Evolutionary conservation across 176 grass and related monocot species (phyloP).

Genomic region (Dendrocalamus sinicus): DNA sequence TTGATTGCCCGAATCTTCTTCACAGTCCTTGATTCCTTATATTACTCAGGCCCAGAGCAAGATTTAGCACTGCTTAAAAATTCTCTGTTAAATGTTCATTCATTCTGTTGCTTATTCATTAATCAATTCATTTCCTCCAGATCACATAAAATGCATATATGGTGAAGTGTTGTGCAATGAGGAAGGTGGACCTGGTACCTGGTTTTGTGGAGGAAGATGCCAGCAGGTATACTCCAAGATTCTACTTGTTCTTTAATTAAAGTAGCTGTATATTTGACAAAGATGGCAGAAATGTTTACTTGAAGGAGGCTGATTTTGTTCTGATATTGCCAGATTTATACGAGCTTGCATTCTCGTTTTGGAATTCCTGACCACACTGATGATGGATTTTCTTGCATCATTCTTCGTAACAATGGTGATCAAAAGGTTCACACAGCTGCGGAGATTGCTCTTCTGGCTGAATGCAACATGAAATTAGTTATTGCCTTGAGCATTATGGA

Average conservation of each 20-base stretch:
- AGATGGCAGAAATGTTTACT: constrained; percentile 27
- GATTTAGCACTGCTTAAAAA: constrained; percentile 8
- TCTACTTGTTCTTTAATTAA: constrained; percentile 33
- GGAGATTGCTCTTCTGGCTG: constrained; percentile 73
- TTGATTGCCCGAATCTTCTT: neutral
- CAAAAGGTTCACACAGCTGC: constrained; percentile 53
- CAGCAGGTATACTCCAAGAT: constrained; percentile 63
- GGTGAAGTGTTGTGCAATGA: constrained; percentile 43
- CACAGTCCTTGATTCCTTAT: constrained; percentile 16
- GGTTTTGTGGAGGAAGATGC: constrained; percentile 84
- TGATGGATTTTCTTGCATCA: constrained; percentile 62
- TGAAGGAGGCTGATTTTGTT: constrained; percentile 37
- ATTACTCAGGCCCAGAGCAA: constrained; percentile 7
- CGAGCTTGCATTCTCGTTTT: constrained; percentile 59
- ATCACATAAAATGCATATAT: constrained; percentile 77
- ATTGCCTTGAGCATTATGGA: constrained; percentile 87
- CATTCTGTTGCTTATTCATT: constrained; percentile 27
- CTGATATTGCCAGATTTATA: constrained; percentile 60
- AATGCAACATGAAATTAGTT: constrained; percentile 94
- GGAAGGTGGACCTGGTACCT: constrained; percentile 51
- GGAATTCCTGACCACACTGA: constrained; percentile 61
- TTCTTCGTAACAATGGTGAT: constrained; percentile 76
- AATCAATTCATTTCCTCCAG: constrained; percentile 55
- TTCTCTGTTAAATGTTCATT: constrained; percentile 19
- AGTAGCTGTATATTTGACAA: constrained; percentile 5